Conservation (phyloP, 345 rosid genomes). For the Eucalyptus guilfoylei region DNA sequence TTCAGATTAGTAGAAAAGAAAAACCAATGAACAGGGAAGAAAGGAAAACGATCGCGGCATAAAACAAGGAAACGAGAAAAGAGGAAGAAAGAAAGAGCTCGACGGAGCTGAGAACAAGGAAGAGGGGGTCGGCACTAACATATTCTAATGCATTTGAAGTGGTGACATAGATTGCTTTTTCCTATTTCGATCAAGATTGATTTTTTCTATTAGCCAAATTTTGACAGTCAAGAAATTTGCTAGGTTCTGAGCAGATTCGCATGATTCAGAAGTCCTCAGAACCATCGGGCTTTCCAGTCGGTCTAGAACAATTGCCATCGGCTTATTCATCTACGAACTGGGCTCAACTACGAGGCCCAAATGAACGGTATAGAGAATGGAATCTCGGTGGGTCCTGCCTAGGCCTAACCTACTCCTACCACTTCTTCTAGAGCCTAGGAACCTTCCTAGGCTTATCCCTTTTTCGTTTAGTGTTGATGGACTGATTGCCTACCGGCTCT, state of each 20-base stretch:
- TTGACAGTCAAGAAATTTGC: not conserved
- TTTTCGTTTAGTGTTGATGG: not conserved
- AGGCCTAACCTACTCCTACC: not conserved
- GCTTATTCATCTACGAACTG: not conserved
- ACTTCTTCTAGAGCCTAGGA: not conserved
- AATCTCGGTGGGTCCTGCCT: not conserved
- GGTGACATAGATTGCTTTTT: not conserved
- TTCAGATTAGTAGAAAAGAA: not conserved
- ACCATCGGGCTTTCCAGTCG: not conserved
- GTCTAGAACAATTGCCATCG: not conserved
- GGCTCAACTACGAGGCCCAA: not conserved
- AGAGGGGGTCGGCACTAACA: not conserved
- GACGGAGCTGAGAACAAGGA: not conserved
- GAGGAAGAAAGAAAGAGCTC: not conserved
- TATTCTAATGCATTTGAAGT: not conserved
- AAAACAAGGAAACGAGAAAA: not conserved
- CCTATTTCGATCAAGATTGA: not conserved
- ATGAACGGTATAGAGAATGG: not conserved
- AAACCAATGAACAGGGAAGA: not conserved
- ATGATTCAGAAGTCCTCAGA: not conserved
- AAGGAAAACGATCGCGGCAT: not conserved
- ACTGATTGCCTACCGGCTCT: not conserved
- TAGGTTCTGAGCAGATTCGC: not conserved
- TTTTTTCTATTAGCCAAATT: not conserved
- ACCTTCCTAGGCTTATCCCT: not conserved